Evolutionary conservation across 2,329 filamentous ascomycete genomes (phyloP).

Genomic region (Claviceps africana): DNA sequence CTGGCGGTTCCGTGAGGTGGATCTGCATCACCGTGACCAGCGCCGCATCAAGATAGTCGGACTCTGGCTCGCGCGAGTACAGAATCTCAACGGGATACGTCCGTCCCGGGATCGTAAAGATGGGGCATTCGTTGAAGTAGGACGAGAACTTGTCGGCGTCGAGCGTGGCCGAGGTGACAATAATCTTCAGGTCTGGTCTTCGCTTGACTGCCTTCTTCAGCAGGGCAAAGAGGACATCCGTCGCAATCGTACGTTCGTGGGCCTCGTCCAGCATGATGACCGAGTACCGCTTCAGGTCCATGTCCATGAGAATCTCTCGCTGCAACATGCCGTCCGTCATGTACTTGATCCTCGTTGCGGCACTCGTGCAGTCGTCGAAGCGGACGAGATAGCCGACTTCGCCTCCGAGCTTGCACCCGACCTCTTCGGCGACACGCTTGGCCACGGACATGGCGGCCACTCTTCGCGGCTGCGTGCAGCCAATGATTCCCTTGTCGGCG

Average conservation of each 20-base stretch:
- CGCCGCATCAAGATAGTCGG: slow-evolving; percentile 86
- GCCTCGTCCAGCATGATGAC: slow-evolving; percentile 98
- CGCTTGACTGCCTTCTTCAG: slow-evolving; percentile 86
- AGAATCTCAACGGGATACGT: slow-evolving; percentile 94
- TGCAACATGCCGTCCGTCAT: slow-evolving; percentile 99
- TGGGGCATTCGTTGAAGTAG: slow-evolving; percentile 92
- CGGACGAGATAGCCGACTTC: slow-evolving; percentile 96
- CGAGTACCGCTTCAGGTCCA: slow-evolving; percentile 77
- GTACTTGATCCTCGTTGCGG: slow-evolving; percentile 90
- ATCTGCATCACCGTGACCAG: slow-evolving; percentile 98
- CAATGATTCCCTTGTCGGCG: slow-evolving; percentile 74
- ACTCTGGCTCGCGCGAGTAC: slow-evolving; percentile 88
- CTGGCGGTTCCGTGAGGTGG: slow-evolving; percentile 78
- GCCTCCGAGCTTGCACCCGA: slow-evolving; percentile 77
- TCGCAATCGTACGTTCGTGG: slow-evolving; percentile 92
- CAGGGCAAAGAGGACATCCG: slow-evolving; percentile 85
- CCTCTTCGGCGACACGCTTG: slow-evolving; percentile 90
- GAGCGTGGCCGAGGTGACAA: slow-evolving; percentile 90
- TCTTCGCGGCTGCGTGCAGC: slow-evolving; percentile 91
- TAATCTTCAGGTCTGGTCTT: slow-evolving; percentile 78
- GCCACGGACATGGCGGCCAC: slow-evolving; percentile 97
- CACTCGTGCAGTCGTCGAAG: slow-evolving; percentile 86
- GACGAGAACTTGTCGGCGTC: slow-evolving; percentile 95
- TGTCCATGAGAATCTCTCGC: slow-evolving; percentile 85
- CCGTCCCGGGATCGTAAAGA: slow-evolving; percentile 89